Percentiles rank a stretch among this genome's conserved stretches.
Conservation (phyloP, 805 yeast genomes). For the Starmera pachycereana region DNA sequence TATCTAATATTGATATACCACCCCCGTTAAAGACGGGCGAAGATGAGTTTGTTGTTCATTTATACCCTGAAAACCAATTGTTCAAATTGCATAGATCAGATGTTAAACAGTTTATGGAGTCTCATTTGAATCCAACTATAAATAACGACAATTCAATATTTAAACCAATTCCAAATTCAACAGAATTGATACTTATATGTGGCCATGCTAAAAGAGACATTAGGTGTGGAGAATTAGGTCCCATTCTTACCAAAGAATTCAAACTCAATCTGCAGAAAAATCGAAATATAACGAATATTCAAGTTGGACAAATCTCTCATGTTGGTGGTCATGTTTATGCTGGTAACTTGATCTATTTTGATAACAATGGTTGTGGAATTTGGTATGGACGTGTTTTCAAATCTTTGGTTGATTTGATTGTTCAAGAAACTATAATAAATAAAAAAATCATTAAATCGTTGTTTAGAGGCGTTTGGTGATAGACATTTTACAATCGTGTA, state of each 20-base stretch:
- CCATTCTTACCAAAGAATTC: slow-evolving; percentile 43
- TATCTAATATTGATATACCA: slow-evolving; percentile 33
- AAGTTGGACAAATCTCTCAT: slow-evolving; percentile 57
- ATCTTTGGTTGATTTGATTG: slow-evolving; percentile 53
- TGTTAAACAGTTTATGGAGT: slow-evolving; percentile 28
- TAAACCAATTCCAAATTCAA: slow-evolving; percentile 18
- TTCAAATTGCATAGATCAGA: slow-evolving; percentile 12
- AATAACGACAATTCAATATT: slow-evolving; percentile 8
- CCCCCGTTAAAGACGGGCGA: background rate
- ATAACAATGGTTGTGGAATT: slow-evolving; percentile 26
- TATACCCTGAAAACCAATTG: slow-evolving; percentile 45
- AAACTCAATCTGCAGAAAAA: slow-evolving; percentile 25
- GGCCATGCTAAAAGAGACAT: slow-evolving; percentile 56
- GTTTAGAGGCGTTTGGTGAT: slow-evolving; percentile 35
- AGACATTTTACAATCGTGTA: background rate
- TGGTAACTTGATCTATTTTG: slow-evolving; percentile 61
- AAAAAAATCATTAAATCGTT: slow-evolving; percentile 45
- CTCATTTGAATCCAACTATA: slow-evolving; percentile 29
- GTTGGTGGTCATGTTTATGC: slow-evolving; percentile 84
- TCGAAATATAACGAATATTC: slow-evolving; percentile 14
- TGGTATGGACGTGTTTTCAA: slow-evolving; percentile 80
- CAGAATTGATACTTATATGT: slow-evolving; percentile 40
- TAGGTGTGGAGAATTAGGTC: slow-evolving; percentile 62
- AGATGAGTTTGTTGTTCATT: slow-evolving; percentile 20
- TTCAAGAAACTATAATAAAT: slow-evolving; percentile 39